These are phyloP conservation scores for Lumnitzera littorea DNA, from an alignment of 345 rosid genomes.

Conservation along the genomic window DNA sequence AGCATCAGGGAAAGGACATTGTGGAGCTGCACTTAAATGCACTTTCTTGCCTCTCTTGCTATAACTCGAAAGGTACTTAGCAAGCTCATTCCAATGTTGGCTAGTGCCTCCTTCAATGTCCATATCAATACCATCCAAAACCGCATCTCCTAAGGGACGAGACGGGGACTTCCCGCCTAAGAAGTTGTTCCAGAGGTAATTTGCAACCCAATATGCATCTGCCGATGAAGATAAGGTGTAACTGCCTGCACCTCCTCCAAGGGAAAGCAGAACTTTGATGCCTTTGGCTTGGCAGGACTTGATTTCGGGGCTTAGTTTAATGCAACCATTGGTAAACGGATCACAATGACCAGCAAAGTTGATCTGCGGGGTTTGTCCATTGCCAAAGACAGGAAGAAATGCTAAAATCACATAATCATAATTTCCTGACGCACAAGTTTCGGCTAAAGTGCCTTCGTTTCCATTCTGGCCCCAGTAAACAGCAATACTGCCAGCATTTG, in stretches of 20 bases:
- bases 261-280: slow-evolving; percentile 45
- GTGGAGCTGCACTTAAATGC: slow-evolving; percentile 47
- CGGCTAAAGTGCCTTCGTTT: slow-evolving; percentile 39
- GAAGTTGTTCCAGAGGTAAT: slow-evolving; percentile 11
- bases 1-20: slow-evolving; percentile 49
- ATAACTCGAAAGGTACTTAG: slow-evolving; percentile 18
- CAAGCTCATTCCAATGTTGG: slow-evolving; percentile 34
- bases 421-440: slow-evolving; percentile 35
- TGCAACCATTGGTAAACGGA: slow-evolving; percentile 34
- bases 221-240: slow-evolving; percentile 29
- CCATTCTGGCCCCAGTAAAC: slow-evolving; percentile 50
- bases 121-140: slow-evolving; percentile 48
- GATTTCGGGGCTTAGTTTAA: slow-evolving; percentile 21
- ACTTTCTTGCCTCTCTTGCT: slow-evolving; percentile 30
- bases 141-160: slow-evolving; percentile 37
- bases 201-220: slow-evolving; percentile 27
- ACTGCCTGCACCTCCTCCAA: slow-evolving; percentile 41
- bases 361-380: slow-evolving; percentile 32
- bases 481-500: slow-evolving; percentile 16
- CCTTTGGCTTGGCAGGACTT: slow-evolving; percentile 32
- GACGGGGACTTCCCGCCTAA: slow-evolving; percentile 6
- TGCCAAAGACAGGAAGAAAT: slow-evolving; percentile 43
- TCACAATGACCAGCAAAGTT: slow-evolving; percentile 56
- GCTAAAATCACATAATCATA: slow-evolving; percentile 42
- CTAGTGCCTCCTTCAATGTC: slow-evolving; percentile 36